Percentiles rank a stretch among this genome's conserved stretches.
phyloP scores from a whole-genome alignment of 495 filamentous ascomycete genomes.

The Penicillium fimorum region DNA sequence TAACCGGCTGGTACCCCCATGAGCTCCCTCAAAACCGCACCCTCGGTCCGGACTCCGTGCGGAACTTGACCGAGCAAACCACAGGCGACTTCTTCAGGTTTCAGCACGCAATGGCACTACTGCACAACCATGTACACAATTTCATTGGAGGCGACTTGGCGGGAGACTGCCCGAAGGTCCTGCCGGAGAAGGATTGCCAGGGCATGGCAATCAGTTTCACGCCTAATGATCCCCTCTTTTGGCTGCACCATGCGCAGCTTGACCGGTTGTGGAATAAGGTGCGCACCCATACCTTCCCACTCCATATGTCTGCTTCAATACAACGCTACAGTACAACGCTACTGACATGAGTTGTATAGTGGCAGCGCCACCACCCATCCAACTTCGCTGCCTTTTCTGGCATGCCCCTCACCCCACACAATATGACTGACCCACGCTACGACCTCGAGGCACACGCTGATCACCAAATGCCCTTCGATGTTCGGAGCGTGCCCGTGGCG shows the following conservation, averaged over 20 bases:
- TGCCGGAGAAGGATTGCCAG: background rate
- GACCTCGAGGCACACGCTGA: background rate
- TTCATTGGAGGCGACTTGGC: background rate
- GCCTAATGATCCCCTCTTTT: background rate
- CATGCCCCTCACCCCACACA: background rate
- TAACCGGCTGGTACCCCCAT: background rate
- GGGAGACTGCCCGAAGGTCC: background rate
- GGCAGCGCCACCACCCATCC: background rate
- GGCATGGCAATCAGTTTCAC: background rate
- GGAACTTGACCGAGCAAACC: background rate
- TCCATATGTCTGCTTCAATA: background rate
- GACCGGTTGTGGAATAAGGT: background rate
- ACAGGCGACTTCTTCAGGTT: background rate
- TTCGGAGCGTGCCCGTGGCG: background rate
- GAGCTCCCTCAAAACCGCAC: background rate
- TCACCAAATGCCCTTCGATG: background rate
- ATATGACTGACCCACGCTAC: background rate
- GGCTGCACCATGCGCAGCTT: background rate
- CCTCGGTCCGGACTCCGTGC: background rate
- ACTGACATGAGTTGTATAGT: background rate
- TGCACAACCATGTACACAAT: background rate
- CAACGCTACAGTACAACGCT: background rate
- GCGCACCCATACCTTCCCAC: background rate
- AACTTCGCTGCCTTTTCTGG: background rate
- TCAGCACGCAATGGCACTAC: background rate